Conservation (phyloP, 371 early-diverging fungal genomes). For the Mucor velutinosus region DNA sequence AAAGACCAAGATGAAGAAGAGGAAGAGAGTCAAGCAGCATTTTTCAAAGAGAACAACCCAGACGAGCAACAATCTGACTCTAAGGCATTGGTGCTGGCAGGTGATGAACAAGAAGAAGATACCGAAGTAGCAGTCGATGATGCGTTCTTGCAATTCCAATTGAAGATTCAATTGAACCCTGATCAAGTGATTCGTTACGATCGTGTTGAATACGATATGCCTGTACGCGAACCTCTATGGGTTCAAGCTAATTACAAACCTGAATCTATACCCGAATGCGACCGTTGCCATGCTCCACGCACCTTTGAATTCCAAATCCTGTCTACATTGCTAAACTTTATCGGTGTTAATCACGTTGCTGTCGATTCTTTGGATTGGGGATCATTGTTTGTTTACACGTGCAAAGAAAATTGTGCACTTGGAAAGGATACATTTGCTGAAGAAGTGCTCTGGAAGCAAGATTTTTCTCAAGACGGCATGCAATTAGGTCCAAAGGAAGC, state of each 20-base stretch:
- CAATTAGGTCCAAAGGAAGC: constrained; percentile 37
- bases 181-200: constrained; percentile 90
- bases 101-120: constrained; percentile 75
- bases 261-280: constrained; percentile 71
- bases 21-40: constrained; percentile 47
- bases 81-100: constrained; percentile 57
- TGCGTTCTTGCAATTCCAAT: constrained; percentile 90
- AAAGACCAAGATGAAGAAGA: constrained; percentile 50
- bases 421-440: constrained; percentile 56
- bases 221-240: constrained; percentile 73
- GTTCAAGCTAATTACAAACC: constrained; percentile 77
- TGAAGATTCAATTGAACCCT: constrained; percentile 75
- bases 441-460: constrained; percentile 72
- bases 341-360: constrained; percentile 77
- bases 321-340: constrained; percentile 75
- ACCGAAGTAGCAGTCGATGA: constrained; percentile 88
- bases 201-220: constrained; percentile 69
- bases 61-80: constrained; percentile 35
- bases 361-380: constrained; percentile 91
- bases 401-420: constrained; percentile 79
- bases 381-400: constrained; percentile 85
- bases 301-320: constrained; percentile 92
- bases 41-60: constrained; percentile 40
- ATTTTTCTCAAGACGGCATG: constrained; percentile 72
- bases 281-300: constrained; percentile 72